These are phyloP conservation scores for Kuraishia molischiana DNA, from an alignment of 805 yeast species.

Conservation along the genomic window DNA sequence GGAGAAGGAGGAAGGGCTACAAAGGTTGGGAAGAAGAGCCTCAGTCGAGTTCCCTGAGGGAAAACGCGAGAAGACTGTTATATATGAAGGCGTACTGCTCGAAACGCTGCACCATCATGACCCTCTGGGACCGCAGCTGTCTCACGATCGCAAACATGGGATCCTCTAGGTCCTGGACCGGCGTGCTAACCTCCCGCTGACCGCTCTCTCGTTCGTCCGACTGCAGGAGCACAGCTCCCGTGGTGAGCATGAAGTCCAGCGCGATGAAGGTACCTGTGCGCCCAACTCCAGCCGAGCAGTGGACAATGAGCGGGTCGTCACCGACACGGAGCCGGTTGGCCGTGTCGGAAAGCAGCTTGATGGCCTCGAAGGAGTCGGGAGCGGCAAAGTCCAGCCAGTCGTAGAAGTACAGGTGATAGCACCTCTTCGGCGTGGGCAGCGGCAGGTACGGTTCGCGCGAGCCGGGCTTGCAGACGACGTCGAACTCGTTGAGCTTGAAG, in stretches of 20 bases:
- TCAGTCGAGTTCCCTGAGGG: too few relatives aligned
- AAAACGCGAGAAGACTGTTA: too few relatives aligned
- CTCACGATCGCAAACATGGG: conserved; percentile 33
- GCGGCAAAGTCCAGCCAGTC: conserved; percentile 35
- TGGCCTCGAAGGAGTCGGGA: conserved; percentile 24
- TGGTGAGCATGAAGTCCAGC: conserved; percentile 21
- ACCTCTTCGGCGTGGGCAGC: conserved; percentile 12
- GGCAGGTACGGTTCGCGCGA: conserved; percentile 1
- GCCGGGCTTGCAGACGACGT: too few relatives aligned
- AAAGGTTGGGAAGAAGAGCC: too few relatives aligned
- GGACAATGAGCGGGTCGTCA: conserved; percentile 17
- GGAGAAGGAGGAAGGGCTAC: too few relatives aligned
- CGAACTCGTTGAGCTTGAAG: conserved; percentile 1
- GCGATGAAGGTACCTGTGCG: conserved; percentile 32
- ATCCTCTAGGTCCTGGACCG: conserved; percentile 15
- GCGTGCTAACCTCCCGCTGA: not conserved
- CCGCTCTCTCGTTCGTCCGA: not conserved
- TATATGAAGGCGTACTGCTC: conserved; percentile 42
- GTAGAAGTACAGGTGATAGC: conserved; percentile 29
- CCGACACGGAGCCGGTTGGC: conserved; percentile 7
- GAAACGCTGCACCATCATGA: conserved; percentile 45
- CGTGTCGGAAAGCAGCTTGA: conserved; percentile 13
- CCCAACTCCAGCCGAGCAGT: conserved; percentile 42
- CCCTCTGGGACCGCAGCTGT: conserved; percentile 35
- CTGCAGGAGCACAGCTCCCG: not conserved